Percentiles rank a stretch among this genome's conserved stretches.
Conservation (phyloP, 2,329 filamentous ascomycete genomes). For the Xylariaceae sp. region DNA sequence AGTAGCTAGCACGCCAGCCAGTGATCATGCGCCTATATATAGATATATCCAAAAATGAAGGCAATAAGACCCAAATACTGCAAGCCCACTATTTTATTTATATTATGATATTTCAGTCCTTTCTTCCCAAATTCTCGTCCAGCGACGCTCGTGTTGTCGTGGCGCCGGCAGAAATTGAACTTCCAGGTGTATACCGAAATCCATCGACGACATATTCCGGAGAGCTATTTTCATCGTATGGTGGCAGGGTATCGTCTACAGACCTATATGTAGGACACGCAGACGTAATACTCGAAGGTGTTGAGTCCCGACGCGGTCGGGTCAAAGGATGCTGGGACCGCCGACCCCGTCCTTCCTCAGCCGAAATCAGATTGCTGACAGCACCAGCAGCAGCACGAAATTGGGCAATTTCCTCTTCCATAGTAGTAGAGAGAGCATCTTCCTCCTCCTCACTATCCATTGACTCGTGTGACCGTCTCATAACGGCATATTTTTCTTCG, state of each 20-base stretch:
- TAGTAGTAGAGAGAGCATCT: slow-evolving; percentile 45
- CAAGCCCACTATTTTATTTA: slow-evolving; percentile 4
- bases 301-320: slow-evolving; percentile 29
- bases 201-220: slow-evolving; percentile 52
- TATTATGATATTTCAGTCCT: slow-evolving; percentile 28
- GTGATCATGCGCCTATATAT: background rate
- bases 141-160: slow-evolving; percentile 33
- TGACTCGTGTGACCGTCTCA: slow-evolving; percentile 34
- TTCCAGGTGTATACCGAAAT: slow-evolving; percentile 47
- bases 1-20: background rate
- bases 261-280: slow-evolving; percentile 43
- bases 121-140: slow-evolving; percentile 38
- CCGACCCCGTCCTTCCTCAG: slow-evolving; percentile 47
- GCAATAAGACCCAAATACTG: background rate
- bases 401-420: slow-evolving; percentile 57
- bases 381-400: slow-evolving; percentile 55
- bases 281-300: slow-evolving; percentile 39
- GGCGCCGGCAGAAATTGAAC: slow-evolving; percentile 19
- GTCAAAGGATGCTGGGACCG: slow-evolving; percentile 27
- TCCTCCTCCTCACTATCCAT: too few relatives aligned
- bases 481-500: slow-evolving; percentile 48
- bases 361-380: slow-evolving; percentile 54
- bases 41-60: slow-evolving; percentile 5
- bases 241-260: slow-evolving; percentile 50
- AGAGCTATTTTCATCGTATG: slow-evolving; percentile 49